A percentile compares a stretch with the other conserved stretches of the same genome.
phyloP scores from a whole-genome alignment of 2,329 filamentous ascomycete species.

The Phaeosphaeria sp. region DNA sequence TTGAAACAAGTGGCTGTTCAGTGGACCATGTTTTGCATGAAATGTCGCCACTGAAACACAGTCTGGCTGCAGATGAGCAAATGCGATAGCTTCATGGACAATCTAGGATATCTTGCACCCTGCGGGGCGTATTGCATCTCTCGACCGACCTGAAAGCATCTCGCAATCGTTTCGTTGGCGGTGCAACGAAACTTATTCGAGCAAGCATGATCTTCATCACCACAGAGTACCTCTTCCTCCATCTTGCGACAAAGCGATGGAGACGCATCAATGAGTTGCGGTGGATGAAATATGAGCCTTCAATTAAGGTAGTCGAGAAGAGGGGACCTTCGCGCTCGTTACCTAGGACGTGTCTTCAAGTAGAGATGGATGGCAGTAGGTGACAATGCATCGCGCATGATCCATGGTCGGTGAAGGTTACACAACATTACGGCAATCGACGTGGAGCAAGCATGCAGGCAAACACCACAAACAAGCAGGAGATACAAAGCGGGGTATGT shows the following conservation, averaged over 20 bases:
- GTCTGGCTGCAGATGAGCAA: background rate
- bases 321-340: no score
- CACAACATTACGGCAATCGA: background rate
- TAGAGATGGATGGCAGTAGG: background rate
- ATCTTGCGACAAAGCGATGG: background rate
- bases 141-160: no score
- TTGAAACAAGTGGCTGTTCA: background rate
- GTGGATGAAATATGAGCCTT: background rate
- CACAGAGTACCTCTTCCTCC: no score
- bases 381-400: background rate
- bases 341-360: background rate
- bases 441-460: background rate
- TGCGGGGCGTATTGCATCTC: no score
- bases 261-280: background rate
- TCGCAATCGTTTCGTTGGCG: background rate
- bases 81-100: background rate
- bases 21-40: background rate
- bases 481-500: conserved; percentile 8
- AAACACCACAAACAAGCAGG: background rate
- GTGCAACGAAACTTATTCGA: background rate
- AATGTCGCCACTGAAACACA: background rate
- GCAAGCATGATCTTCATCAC: background rate
- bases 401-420: background rate
- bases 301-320: background rate
- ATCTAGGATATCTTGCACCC: background rate